Conservation (phyloP, 352 stramenopile genomes). For the Globisporangium nodosum region DNA sequence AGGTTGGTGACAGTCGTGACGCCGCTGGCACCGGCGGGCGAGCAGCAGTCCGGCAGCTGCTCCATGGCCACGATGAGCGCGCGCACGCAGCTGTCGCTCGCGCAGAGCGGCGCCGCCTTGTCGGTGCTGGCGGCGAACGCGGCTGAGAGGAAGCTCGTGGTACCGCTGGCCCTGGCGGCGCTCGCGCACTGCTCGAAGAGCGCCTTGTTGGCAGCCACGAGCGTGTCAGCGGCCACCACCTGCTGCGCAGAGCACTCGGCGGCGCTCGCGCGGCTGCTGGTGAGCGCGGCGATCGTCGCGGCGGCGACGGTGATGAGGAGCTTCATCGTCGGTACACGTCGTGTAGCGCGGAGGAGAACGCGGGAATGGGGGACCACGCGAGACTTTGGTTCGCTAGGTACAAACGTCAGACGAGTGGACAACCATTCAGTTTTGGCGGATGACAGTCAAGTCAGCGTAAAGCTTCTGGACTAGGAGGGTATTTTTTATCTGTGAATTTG, state of each 20-base stretch:
- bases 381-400: no score
- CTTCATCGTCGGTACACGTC: not conserved
- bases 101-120: conserved; percentile 12
- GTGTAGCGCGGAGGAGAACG: no score
- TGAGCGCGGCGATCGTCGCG: not conserved
- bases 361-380: not conserved
- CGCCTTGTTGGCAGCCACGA: conserved; percentile 13
- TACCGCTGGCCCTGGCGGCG: not conserved
- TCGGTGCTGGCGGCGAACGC: conserved; percentile 7
- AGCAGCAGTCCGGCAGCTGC: conserved; percentile 22
- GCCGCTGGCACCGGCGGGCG: conserved; percentile 3
- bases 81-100: conserved; percentile 13
- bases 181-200: conserved; percentile 12
- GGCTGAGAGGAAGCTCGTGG: conserved; percentile 14
- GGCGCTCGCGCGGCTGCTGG: not conserved
- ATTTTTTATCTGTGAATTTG: not conserved
- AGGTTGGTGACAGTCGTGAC: conserved; percentile 13
- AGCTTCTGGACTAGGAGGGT: no score
- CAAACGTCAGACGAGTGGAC: not conserved
- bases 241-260: conserved; percentile 6
- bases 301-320: not conserved
- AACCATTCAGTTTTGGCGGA: no score
- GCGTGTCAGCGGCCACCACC: conserved; percentile 6
- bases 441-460: not conserved
- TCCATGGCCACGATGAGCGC: conserved; percentile 23